A percentile compares a stretch with the other conserved stretches of the same genome.
Conservation (phyloP, 306 rosid genomes). For the Geum urbanum region DNA sequence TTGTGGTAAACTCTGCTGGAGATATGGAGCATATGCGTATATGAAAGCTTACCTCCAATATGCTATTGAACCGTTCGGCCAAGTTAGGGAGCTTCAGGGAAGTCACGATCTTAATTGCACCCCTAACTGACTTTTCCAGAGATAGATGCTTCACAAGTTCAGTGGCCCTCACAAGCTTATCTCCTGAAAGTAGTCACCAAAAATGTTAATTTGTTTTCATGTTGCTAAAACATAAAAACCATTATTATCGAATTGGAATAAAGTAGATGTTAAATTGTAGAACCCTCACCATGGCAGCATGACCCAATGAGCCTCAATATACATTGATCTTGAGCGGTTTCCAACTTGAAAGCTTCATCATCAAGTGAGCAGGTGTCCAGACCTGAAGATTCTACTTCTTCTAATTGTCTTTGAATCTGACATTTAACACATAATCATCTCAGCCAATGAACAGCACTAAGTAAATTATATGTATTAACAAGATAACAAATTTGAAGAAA, state of each 20-base stretch:
- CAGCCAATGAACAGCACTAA: constrained; percentile 15
- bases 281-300: constrained; percentile 77
- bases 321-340: constrained; percentile 95
- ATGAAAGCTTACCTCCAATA: constrained; percentile 63
- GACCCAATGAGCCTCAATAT: constrained; percentile 87
- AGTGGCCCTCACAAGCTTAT: constrained; percentile 84
- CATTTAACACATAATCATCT: constrained; percentile 10
- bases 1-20: not conserved
- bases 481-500: constrained; percentile 15
- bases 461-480: constrained; percentile 12
- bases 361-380: constrained; percentile 61
- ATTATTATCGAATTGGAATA: constrained; percentile 1
- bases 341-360: constrained; percentile 74
- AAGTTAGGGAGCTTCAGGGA: constrained; percentile 82
- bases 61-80: constrained; percentile 83
- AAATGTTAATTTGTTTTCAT: not conserved
- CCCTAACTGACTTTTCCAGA: constrained; percentile 81
- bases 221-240: too few relatives aligned
- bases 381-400: constrained; percentile 59
- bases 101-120: constrained; percentile 91
- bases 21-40: not conserved
- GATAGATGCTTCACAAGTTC: constrained; percentile 85
- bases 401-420: constrained; percentile 76
- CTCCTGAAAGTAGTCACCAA: constrained; percentile 56
- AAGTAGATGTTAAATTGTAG: not conserved